phyloP scores from a whole-genome alignment of 202 grass and related monocot genomes.

The Eragrostis tef region DNA sequence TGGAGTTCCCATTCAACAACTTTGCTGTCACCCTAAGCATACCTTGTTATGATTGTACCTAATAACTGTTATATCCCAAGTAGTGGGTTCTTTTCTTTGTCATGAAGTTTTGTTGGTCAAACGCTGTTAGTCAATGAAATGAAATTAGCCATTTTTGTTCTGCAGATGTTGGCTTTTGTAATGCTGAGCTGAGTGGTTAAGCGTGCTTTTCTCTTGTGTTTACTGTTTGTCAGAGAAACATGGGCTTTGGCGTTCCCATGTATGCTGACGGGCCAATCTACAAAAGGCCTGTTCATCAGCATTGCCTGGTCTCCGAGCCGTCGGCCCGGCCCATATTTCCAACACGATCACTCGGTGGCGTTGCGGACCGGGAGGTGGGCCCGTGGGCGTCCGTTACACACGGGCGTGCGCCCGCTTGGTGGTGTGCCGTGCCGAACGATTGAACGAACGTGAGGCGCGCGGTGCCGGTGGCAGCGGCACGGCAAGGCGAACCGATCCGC shows the following conservation, averaged over 20 bases:
- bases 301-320: no score
- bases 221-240: no score
- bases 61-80: slow-evolving; percentile 6
- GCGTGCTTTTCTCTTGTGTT: no score
- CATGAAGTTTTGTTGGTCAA: slow-evolving; percentile 26
- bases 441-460: background rate
- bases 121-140: slow-evolving; percentile 9
- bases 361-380: no score
- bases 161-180: no score
- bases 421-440: no score
- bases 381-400: no score
- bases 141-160: background rate
- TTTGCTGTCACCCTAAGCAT: slow-evolving; percentile 33
- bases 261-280: background rate
- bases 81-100: slow-evolving; percentile 2
- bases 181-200: background rate
- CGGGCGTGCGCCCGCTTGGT: no score
- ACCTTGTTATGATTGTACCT: slow-evolving; percentile 24
- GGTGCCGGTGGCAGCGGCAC: slow-evolving; percentile 8
- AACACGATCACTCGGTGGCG: no score
- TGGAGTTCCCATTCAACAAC: background rate
- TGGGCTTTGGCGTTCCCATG: background rate
- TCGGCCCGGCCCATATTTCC: no score
- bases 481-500: background rate
- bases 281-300: background rate